Base-by-base conservation (phyloP, 2,329 filamentous ascomycete species). In the Cordyceps cateniannulata region DNA sequence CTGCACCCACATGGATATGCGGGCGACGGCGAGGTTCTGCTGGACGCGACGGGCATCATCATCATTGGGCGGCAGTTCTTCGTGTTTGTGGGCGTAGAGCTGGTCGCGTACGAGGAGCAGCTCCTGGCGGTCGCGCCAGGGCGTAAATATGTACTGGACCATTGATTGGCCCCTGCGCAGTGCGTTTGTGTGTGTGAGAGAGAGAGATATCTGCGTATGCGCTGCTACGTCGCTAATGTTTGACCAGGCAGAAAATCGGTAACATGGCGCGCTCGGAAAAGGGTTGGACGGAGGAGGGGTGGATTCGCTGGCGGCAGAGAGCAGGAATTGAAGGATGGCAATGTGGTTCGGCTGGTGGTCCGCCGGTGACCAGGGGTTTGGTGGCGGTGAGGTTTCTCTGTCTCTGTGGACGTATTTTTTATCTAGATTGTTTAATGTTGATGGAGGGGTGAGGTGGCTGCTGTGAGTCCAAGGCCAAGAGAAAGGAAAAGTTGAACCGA, bases 91-190 rank as follows among this genome's bases (percentile, higher is more conserved):
- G 59, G 60, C 67, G 72, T 89, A 92, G 66, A 93, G 82, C 66
- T 87, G 82, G 58, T 76, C 72, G 63, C 88, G 83, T 59, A 91
- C 83, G 53, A 77, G 72, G 61, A 91, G 79, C 63, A 93, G 82
- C 70, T 91, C 88, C 62, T 75, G 70, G 59, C 79, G 81, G 71
- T 83, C 76, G 65, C 87, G 85, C 89, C 89, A 92, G 38, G 88
- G 88, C 59, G 88, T 91, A 68, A 89, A 85, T 64, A 87, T 80
- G 74, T 89, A 90, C 69, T 86, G 84, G 29, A 88, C 84, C 86
- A 89, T 40, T n/a, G 38, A 16, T 89, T 7, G 40, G 20, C 10
- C 14, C 14, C n/a, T 38, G 20, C 29, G 25, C 38, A 5, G 49
- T 51, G n/a, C 32, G 49, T 20, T n/a, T 32, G 48, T 50, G 25